A percentile compares a stretch with the other conserved stretches of the same genome.
Conservation (phyloP, 2,329 filamentous ascomycete genomes). For the Zymoseptoria ardabiliae region DNA sequence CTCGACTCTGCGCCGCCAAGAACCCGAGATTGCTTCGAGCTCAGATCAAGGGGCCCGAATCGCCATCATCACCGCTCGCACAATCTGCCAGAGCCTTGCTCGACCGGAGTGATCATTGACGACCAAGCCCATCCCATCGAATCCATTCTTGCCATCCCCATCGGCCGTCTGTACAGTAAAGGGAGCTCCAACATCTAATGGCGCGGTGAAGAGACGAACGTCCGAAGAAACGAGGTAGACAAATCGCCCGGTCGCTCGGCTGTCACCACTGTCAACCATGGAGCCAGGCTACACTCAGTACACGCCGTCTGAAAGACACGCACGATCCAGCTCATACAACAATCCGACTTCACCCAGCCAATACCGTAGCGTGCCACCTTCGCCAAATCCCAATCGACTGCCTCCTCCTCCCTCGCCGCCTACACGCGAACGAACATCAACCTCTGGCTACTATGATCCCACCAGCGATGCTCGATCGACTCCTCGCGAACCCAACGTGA, state of each 20-base stretch:
- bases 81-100: neutral
- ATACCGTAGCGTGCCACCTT: slow-evolving; percentile 30
- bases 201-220: neutral
- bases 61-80: neutral
- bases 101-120: neutral
- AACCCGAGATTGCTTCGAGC: neutral
- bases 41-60: neutral
- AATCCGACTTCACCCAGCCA: slow-evolving; percentile 23
- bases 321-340: slow-evolving; percentile 23
- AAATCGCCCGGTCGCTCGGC: neutral
- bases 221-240: neutral
- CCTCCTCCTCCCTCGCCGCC: slow-evolving; percentile 25
- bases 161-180: neutral
- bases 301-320: neutral
- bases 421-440: slow-evolving; percentile 32
- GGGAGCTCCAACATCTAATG: neutral
- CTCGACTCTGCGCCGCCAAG: slow-evolving; percentile 3
- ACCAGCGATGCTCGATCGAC: slow-evolving; percentile 39
- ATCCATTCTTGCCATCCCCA: neutral
- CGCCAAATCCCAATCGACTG: slow-evolving; percentile 32
- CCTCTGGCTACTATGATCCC: slow-evolving; percentile 44
- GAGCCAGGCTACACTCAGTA: neutral
- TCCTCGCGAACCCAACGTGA: slow-evolving; percentile 24
- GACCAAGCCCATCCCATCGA: neutral
- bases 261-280: neutral